Base-by-base conservation (phyloP, 768 basidiomycete species). In the Suillus hirtellus region DNA sequence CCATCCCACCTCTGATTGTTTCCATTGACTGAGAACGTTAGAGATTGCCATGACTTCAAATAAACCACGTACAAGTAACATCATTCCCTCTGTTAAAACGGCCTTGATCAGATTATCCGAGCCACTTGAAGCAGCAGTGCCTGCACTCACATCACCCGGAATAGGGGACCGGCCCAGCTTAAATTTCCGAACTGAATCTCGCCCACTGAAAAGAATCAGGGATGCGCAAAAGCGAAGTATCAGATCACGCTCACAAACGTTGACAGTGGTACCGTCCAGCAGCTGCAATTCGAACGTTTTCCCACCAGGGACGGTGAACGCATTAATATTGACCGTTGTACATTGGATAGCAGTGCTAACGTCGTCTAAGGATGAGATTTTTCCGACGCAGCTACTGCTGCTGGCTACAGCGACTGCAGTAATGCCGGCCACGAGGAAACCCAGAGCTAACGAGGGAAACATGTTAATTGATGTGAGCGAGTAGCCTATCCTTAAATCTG, bases 251-350 rank as follows among this genome's bases (percentile, higher is more conserved):
- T 69, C 66, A 87, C 86, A 72, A 73, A 89, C 73, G 56, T 83
- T 87, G 64, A 89, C 88, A 4, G 79, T 86, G 2, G 86, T 82
- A 8, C 83, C 83, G 34, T 72, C 67, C 46, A 76, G 63, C 40
- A 89, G 76, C 21, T 71, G 66, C 37, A 89, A 78, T 17, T 74
- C 77, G 68, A 89, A 79, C 0, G 77, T 80, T 72, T 81, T 59
- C 14, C 85, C 86, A 40, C 79, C 82, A 14, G 86, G 82, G 42
- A 87, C 86, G 8, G 82, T 84, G 72, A 88, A 86, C 11, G 73
- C 65, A 49, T 84, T 78, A 69, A 88, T 81, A 66, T 82, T 83
- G 59, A 89, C 82, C 2, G 83, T 85, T 1, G 79, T 83, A 70
- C 88, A 89, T 65, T 77, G 65, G 35, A 84, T 80, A 21, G 88